These are phyloP conservation scores for Ampelomyces quisqualis DNA, from an alignment of 2,329 filamentous ascomycete species.

Conservation along the genomic window DNA sequence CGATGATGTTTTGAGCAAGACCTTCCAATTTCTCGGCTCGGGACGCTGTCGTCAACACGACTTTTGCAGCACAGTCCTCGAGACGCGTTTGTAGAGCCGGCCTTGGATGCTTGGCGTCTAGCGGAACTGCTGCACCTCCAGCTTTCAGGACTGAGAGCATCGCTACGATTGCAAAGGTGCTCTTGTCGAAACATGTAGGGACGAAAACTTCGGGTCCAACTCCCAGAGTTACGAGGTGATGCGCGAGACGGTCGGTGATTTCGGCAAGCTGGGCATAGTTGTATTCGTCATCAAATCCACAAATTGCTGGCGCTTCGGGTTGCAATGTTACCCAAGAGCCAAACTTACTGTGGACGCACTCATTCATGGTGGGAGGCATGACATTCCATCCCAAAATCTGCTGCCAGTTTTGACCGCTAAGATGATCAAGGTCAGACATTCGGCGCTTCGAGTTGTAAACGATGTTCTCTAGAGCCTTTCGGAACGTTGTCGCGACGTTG, in stretches of 20 bases:
- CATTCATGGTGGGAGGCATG: slow-evolving; percentile 33
- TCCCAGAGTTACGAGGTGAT: slow-evolving; percentile 33
- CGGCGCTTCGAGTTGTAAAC: slow-evolving; percentile 38
- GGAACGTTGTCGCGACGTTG: slow-evolving; percentile 37
- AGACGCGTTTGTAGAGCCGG: slow-evolving; percentile 43
- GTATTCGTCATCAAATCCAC: slow-evolving; percentile 37
- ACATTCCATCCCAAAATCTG: slow-evolving; percentile 35
- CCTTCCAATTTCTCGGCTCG: slow-evolving; percentile 46
- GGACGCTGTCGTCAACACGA: slow-evolving; percentile 44
- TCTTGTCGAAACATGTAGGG: slow-evolving; percentile 45
- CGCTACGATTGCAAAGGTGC: slow-evolving; percentile 38
- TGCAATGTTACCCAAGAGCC: slow-evolving; percentile 22
- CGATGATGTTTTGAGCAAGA: slow-evolving; percentile 44
- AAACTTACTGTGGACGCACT: slow-evolving; percentile 37
- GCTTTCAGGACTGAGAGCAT: slow-evolving; percentile 45
- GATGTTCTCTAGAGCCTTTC: slow-evolving; percentile 39
- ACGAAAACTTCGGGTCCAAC: slow-evolving; percentile 38
- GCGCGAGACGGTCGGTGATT: slow-evolving; percentile 29
- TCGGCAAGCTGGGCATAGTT: slow-evolving; percentile 36
- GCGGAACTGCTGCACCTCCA: slow-evolving; percentile 38
- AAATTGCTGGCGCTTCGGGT: slow-evolving; percentile 34
- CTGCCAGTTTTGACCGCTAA: slow-evolving; percentile 43
- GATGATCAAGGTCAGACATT: slow-evolving; percentile 39
- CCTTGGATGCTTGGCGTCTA: slow-evolving; percentile 42
- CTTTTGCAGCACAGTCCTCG: slow-evolving; percentile 42